Evolutionary conservation across 1,284 basidiomycete genomes (phyloP), one percentile per base, ranked within the genome.

Genomic region (Binderoboletus segoi): DNA sequence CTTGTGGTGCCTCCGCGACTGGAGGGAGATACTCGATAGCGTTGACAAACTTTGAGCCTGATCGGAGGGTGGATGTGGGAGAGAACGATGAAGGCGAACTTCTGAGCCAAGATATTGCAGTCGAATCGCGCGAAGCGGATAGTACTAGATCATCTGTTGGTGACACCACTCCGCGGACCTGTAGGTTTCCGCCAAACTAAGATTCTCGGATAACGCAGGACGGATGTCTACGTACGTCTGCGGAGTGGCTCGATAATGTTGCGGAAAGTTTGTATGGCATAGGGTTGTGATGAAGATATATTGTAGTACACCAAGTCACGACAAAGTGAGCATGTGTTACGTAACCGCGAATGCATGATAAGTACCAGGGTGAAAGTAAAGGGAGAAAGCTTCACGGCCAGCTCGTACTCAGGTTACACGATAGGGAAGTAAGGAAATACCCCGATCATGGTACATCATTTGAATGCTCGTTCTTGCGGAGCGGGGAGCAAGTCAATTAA

Each of bases 221-320:
- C 26, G 35, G 13, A 48, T 41, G 26, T 35, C 37, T 23, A 83
- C 89, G 55, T 62, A 92, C 91, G 78, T 93, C 91, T 59, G 84
- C 82, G 18, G 86, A 81, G 71, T 93, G 91, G 35, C 77, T 82
- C 53, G 71, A 69, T 62, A 96, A 79, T 3, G 87, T 88, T 47
- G 92, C 86, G 48, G 94, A 94, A 51, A 96, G 80, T 76, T 86
- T 91, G 79, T 92, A 96, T 57, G 86, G 84, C 89, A 91, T 92
- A 43, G 58, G 24, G 48, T 23, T 35, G 33, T 61, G 53, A 51
- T 24, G 40, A 35, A 24, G 58, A 53, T 57, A 48, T 24, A 35
- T n/a, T 26, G 1, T 16, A n/a, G n/a, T n/a, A n/a, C n/a, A n/a
- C n/a, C n/a, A n/a, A n/a, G n/a, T n/a, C n/a, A n/a, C n/a, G n/a